phyloP scores from a whole-genome alignment of 2,329 filamentous ascomycete genomes.

The Claviceps quebecensis region DNA sequence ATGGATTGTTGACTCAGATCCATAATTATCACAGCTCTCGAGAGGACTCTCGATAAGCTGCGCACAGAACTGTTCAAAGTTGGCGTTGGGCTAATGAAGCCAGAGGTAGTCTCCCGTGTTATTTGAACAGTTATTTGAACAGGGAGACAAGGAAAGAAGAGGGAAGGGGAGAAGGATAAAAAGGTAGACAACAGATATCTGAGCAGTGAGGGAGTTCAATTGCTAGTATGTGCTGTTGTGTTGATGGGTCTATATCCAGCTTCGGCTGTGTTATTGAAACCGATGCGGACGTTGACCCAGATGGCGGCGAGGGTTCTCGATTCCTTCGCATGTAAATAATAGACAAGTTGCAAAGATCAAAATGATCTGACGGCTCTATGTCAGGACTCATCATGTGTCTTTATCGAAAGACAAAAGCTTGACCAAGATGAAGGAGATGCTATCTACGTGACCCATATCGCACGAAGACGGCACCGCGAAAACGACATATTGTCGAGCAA shows the following conservation, averaged over 20 bases:
- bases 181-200: not conserved
- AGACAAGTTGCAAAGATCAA: not conserved
- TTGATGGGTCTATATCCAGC: not conserved
- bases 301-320: not conserved
- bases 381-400: not conserved
- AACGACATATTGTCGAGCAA: slow-evolving; percentile 1
- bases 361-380: not conserved
- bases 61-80: not conserved
- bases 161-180: no score
- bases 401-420: not conserved
- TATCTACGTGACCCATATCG: not conserved
- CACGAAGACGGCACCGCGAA: not conserved
- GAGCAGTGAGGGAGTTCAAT: not conserved
- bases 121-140: not conserved
- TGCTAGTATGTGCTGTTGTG: not conserved
- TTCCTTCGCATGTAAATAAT: not conserved
- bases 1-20: slow-evolving; percentile 38
- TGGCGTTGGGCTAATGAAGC: not conserved
- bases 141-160: not conserved
- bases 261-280: not conserved
- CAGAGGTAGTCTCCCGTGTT: not conserved
- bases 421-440: not conserved
- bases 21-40: slow-evolving; percentile 24
- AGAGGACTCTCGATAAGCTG: not conserved
- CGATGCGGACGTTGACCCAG: not conserved